Percentiles rank a stretch among this genome's conserved stretches.
Conservation (phyloP, 257 asterid genomes). For the Ehretia macrophylla region DNA sequence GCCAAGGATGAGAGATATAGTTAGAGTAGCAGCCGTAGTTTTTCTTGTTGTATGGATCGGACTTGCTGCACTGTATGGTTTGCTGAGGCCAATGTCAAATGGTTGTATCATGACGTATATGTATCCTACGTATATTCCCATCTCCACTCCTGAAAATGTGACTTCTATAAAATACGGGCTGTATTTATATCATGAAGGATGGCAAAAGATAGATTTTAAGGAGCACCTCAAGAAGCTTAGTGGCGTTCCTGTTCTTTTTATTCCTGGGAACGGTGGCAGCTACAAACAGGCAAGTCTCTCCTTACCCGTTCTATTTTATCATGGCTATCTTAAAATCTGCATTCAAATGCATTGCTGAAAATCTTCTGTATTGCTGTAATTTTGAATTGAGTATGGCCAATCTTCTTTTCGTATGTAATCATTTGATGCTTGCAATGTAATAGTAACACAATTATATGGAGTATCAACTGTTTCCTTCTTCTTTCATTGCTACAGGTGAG, state of each 20-base stretch:
- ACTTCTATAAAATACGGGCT: conserved; percentile 62
- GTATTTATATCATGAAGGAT: conserved; percentile 89
- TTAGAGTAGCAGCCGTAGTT: conserved; percentile 46
- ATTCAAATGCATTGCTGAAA: not conserved
- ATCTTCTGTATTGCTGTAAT: not conserved
- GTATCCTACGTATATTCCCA: conserved; percentile 94
- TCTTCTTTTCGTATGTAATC: too few relatives aligned
- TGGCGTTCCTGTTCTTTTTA: conserved; percentile 89
- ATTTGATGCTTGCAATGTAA: not conserved
- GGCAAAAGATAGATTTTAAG: conserved; percentile 71
- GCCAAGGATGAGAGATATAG: conserved; percentile 38
- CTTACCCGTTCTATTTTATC: not conserved
- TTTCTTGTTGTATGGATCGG: conserved; percentile 46
- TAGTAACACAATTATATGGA: too few relatives aligned
- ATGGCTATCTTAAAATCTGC: not conserved
- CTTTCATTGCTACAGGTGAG: conserved; percentile 79
- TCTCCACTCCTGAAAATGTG: conserved; percentile 52
- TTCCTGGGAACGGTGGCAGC: conserved; percentile 99
- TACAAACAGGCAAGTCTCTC: conserved; percentile 80
- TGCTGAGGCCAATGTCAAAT: conserved; percentile 67
- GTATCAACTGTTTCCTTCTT: conserved; percentile 15
- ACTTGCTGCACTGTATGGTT: conserved; percentile 50
- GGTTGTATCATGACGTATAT: conserved; percentile 98
- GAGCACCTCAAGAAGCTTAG: conserved; percentile 68
- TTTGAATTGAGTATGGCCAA: too few relatives aligned